Conservation (phyloP, 2,329 filamentous ascomycete species). For the Aureobasidium sp. region DNA sequence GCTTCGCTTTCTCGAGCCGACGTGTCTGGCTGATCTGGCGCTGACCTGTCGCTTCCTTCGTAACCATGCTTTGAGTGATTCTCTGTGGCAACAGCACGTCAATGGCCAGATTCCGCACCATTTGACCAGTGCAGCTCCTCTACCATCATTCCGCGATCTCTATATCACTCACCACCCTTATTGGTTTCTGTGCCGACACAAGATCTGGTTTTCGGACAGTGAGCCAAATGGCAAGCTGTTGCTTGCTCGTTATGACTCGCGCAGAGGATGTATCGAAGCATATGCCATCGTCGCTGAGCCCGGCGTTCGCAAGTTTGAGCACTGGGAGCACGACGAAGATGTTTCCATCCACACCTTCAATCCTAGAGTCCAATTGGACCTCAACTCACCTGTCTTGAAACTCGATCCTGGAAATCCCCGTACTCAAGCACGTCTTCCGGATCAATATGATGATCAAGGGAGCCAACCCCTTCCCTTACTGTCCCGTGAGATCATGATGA, state of each 20-base stretch:
- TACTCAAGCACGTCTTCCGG: slow-evolving; percentile 18
- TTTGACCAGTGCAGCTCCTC: slow-evolving; percentile 51
- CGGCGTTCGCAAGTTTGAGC: slow-evolving; percentile 46
- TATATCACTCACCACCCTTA: slow-evolving; percentile 68
- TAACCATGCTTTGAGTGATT: slow-evolving; percentile 55
- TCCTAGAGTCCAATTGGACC: slow-evolving; percentile 62
- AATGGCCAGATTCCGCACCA: slow-evolving; percentile 58
- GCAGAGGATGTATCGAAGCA: slow-evolving; percentile 69
- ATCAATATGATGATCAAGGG: slow-evolving; percentile 17
- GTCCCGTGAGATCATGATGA: slow-evolving; percentile 47
- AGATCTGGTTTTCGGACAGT: slow-evolving; percentile 78
- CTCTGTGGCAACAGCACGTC: slow-evolving; percentile 65
- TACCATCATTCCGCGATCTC: slow-evolving; percentile 59
- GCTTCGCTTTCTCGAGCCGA: slow-evolving; percentile 56
- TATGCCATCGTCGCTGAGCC: slow-evolving; percentile 66
- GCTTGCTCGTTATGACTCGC: slow-evolving; percentile 66
- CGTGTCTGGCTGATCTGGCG: slow-evolving; percentile 55
- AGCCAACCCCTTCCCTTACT: slow-evolving; percentile 16
- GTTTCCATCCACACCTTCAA: slow-evolving; percentile 68
- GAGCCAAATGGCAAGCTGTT: slow-evolving; percentile 68
- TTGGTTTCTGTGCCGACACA: slow-evolving; percentile 76
- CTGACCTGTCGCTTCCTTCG: slow-evolving; percentile 55
- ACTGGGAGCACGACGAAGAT: slow-evolving; percentile 58
- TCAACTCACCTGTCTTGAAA: slow-evolving; percentile 60
- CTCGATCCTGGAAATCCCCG: slow-evolving; percentile 29